Conservation (phyloP, 2,329 filamentous ascomycete species). For the Paracorniculantispora psalliotae region DNA sequence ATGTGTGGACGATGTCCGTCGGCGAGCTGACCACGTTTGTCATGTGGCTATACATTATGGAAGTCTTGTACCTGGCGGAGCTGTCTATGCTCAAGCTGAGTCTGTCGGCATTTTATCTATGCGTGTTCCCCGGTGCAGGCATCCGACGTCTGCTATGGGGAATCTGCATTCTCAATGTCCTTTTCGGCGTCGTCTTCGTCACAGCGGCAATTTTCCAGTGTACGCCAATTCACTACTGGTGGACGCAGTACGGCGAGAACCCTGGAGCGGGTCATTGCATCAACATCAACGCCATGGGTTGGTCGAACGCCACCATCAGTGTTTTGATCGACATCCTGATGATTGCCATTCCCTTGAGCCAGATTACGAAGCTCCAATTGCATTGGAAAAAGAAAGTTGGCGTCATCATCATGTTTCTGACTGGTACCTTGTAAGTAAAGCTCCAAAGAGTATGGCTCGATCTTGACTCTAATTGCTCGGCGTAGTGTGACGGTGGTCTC, state of each 20-base stretch:
- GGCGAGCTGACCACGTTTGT: constrained; percentile 39
- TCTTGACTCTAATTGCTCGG: neutral
- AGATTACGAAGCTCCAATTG: constrained; percentile 37
- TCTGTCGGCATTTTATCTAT: constrained; percentile 50
- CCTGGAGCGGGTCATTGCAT: constrained; percentile 40
- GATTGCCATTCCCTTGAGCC: constrained; percentile 44
- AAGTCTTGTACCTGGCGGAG: constrained; percentile 41
- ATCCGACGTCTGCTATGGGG: constrained; percentile 38
- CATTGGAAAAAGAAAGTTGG: constrained; percentile 45
- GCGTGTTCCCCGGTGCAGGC: constrained; percentile 42
- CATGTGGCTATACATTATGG: constrained; percentile 38
- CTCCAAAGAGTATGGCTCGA: neutral
- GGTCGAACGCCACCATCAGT: constrained; percentile 48
- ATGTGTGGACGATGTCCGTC: constrained; percentile 45
- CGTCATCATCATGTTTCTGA: constrained; percentile 46
- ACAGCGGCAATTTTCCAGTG: constrained; percentile 46
- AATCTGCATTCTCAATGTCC: constrained; percentile 35
- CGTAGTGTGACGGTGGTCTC: constrained; percentile 20
- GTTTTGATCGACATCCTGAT: constrained; percentile 50
- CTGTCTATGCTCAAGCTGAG: constrained; percentile 45
- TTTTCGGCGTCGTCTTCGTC: constrained; percentile 38
- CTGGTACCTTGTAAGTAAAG: constrained; percentile 45
- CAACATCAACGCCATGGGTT: constrained; percentile 44
- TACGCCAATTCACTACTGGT: constrained; percentile 45
- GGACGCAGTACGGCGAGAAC: constrained; percentile 46